These are phyloP conservation scores for Thelonectria rubi DNA, from an alignment of 2,329 filamentous ascomycete species.

Conservation along the genomic window DNA sequence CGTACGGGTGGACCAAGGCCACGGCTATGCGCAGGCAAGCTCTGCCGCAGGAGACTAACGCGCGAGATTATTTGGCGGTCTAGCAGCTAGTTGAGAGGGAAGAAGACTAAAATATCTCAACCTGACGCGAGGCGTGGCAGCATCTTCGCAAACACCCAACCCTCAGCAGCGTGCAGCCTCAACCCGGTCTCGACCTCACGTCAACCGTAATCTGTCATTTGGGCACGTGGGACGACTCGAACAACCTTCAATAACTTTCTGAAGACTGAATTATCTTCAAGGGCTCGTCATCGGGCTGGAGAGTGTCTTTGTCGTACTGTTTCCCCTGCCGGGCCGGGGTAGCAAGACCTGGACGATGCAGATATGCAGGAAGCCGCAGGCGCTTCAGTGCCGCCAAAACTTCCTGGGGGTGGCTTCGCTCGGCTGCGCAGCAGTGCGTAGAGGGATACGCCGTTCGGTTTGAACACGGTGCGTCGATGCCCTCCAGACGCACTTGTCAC, in stretches of 20 bases:
- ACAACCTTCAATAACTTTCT: slow-evolving; percentile 11
- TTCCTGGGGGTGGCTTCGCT: slow-evolving; percentile 31
- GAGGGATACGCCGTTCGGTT: slow-evolving; percentile 25
- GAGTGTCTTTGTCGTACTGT: slow-evolving; percentile 36
- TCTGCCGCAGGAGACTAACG: slow-evolving; percentile 23
- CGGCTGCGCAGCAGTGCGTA: slow-evolving; percentile 10
- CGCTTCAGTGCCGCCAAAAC: slow-evolving; percentile 35
- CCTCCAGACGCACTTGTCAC: slow-evolving; percentile 24
- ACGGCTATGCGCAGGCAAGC: slow-evolving; percentile 33
- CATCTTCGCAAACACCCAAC: slow-evolving; percentile 24
- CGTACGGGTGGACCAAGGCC: slow-evolving; percentile 26
- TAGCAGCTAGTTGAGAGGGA: slow-evolving; percentile 4
- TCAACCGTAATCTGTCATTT: slow-evolving; percentile 37
- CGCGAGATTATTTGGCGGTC: slow-evolving; percentile 20
- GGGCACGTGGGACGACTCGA: slow-evolving; percentile 40
- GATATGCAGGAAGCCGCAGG: slow-evolving; percentile 41
- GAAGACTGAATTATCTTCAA: not conserved
- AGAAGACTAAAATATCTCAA: slow-evolving; percentile 16
- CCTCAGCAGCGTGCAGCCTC: slow-evolving; percentile 22
- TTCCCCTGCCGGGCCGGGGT: slow-evolving; percentile 36
- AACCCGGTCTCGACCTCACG: not conserved
- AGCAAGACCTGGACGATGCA: slow-evolving; percentile 35
- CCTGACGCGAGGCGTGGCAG: slow-evolving; percentile 12
- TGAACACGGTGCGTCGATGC: slow-evolving; percentile 17
- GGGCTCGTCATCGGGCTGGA: slow-evolving; percentile 19